phyloP scores from a whole-genome alignment of 208 protist genomes.

The Trypanosoma caninum region DNA sequence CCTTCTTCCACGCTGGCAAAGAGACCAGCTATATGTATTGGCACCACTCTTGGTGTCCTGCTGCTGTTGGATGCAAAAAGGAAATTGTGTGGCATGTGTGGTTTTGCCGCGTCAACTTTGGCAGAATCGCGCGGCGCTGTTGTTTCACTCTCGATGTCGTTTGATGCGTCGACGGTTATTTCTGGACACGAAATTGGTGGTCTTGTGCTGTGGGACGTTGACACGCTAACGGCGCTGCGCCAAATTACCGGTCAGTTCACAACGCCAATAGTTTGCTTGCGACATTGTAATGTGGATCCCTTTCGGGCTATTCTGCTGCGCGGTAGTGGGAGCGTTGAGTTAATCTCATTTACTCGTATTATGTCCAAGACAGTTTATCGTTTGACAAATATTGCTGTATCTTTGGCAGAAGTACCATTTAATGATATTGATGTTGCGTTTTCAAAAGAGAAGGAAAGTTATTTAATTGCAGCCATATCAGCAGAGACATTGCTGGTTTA shows the following conservation, averaged over 20 bases:
- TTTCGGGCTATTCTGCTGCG: conserved; percentile 37
- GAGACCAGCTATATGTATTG: conserved; percentile 30
- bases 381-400: conserved; percentile 26
- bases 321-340: conserved; percentile 31
- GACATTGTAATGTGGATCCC: conserved; percentile 38
- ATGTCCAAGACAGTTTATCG: conserved; percentile 46
- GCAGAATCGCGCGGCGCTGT: conserved; percentile 25
- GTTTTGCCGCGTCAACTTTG: conserved; percentile 14
- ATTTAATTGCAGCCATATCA: conserved; percentile 48
- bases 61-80: conserved; percentile 46
- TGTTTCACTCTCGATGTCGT: conserved; percentile 42
- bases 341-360: conserved; percentile 51
- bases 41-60: conserved; percentile 57
- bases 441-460: conserved; percentile 19
- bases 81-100: conserved; percentile 27
- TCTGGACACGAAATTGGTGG: conserved; percentile 44
- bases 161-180: conserved; percentile 28
- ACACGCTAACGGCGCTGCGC: conserved; percentile 37
- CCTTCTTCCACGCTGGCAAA: neutral
- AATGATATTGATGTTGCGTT: conserved; percentile 36
- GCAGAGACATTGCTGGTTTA: conserved; percentile 42
- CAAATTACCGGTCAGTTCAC: conserved; percentile 48
- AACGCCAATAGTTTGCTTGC: conserved; percentile 28
- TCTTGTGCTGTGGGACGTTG: conserved; percentile 47
- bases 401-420: conserved; percentile 25